These are phyloP conservation scores for Talaromyces albobiverticillius DNA, from an alignment of 2,329 filamentous ascomycete genomes.

Conservation along the genomic window DNA sequence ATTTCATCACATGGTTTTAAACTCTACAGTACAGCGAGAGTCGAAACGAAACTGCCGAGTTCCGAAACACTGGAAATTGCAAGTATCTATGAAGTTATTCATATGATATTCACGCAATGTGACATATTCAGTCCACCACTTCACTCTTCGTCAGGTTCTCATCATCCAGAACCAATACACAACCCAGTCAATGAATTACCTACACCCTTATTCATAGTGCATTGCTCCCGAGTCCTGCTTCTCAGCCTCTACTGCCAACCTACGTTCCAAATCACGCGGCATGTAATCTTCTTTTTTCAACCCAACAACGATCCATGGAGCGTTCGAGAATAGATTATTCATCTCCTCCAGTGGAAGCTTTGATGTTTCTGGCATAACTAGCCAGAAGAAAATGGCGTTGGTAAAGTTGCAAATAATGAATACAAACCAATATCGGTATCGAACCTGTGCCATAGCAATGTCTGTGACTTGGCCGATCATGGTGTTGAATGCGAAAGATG, in stretches of 20 bases:
- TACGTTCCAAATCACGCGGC: constrained; percentile 57
- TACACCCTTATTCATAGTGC: constrained; percentile 19
- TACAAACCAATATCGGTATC: constrained; percentile 58
- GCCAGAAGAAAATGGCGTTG: constrained; percentile 67
- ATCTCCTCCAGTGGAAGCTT: constrained; percentile 65
- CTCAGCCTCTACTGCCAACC: constrained; percentile 56
- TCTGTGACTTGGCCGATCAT: constrained; percentile 70
- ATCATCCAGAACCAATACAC: background rate
- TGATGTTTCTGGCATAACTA: constrained; percentile 64
- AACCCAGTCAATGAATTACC: background rate
- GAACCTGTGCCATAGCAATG: constrained; percentile 55
- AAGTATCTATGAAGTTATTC: background rate
- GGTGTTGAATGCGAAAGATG: constrained; percentile 71
- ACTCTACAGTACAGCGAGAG: no score
- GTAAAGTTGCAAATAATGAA: constrained; percentile 68
- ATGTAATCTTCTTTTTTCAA: constrained; percentile 54
- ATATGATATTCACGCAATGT: background rate
- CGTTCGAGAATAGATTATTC: constrained; percentile 64
- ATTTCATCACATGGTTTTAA: no score
- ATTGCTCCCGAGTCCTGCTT: constrained; percentile 38
- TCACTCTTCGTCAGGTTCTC: background rate
- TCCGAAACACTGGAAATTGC: background rate
- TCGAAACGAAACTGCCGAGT: background rate
- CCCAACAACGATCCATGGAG: constrained; percentile 61
- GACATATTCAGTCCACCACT: background rate